Conservation (phyloP, 1,284 basidiomycete species). For the Rhodotorula sp. region DNA sequence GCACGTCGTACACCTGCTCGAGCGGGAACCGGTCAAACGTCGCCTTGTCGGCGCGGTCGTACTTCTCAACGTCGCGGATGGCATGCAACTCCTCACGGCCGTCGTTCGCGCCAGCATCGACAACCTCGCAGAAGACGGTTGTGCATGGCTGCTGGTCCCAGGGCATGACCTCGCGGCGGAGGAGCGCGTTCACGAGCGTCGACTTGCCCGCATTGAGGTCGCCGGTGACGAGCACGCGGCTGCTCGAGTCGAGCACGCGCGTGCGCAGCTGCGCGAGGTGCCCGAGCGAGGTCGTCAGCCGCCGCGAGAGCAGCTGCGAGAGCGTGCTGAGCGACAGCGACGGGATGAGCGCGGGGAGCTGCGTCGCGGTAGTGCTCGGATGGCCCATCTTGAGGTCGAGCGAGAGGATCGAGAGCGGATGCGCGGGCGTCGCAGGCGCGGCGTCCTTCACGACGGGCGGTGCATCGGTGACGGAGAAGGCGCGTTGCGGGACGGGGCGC, state of each 20-base stretch:
- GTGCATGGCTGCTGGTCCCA: conserved; percentile 98
- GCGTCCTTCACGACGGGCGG: conserved; percentile 12
- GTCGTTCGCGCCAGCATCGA: conserved; percentile 75
- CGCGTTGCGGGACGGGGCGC: conserved; percentile 22
- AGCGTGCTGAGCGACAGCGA: conserved; percentile 93
- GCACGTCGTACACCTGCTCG: conserved; percentile 72
- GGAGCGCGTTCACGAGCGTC: conserved; percentile 92
- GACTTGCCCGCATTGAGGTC: conserved; percentile 99
- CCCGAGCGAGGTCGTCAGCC: conserved; percentile 71
- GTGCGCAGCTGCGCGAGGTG: conserved; percentile 84
- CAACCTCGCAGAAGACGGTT: conserved; percentile 95
- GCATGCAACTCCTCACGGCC: conserved; percentile 78
- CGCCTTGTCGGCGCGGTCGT: conserved; percentile 69
- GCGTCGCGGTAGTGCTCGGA: conserved; percentile 58
- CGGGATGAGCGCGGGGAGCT: conserved; percentile 75
- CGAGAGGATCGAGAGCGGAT: conserved; percentile 64
- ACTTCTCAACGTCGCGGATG: conserved; percentile 61
- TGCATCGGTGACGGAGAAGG: conserved; percentile 26
- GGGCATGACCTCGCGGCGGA: conserved; percentile 88
- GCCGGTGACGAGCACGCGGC: conserved; percentile 97
- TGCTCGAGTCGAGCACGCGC: conserved; percentile 87
- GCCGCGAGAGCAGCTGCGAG: conserved; percentile 84
- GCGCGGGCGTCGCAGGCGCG: conserved; percentile 23
- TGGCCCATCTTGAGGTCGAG: conserved; percentile 88
- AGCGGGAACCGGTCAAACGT: conserved; percentile 75